Conservation (phyloP, 1,139 yeast genomes). For the Sugiyamaella pinicola region DNA sequence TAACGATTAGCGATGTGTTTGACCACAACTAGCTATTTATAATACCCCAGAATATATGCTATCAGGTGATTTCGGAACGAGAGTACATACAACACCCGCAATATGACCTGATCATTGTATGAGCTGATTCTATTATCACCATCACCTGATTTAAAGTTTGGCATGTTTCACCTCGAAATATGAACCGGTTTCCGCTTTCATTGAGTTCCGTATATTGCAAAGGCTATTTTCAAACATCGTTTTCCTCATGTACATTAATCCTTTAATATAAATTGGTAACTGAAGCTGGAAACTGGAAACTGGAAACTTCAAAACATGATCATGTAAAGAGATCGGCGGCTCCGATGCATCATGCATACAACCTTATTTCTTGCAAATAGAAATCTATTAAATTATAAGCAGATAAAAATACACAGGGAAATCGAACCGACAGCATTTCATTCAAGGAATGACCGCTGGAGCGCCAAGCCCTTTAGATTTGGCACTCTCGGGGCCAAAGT, state of each 20-base stretch:
- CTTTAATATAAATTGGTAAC: no score
- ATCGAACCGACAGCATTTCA: not conserved
- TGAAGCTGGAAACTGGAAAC: not conserved
- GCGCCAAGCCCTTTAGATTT: not conserved
- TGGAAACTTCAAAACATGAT: not conserved
- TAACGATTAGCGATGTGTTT: no score
- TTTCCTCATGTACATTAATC: no score
- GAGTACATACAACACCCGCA: no score
- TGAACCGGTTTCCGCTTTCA: not conserved
- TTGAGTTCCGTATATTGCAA: not conserved
- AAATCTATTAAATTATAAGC: slow-evolving; percentile 3
- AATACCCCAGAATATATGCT: no score
- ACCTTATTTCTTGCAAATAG: not conserved
- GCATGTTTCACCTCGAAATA: not conserved
- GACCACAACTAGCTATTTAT: no score
- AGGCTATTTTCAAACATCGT: no score
- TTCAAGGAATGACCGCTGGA: slow-evolving; percentile 17
- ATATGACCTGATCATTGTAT: not conserved
- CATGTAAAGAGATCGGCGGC: not conserved
- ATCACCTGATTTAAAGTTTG: not conserved
- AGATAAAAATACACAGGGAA: slow-evolving; percentile 3
- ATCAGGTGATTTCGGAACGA: not conserved
- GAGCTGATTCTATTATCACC: not conserved
- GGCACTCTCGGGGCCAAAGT: slow-evolving; percentile 32
- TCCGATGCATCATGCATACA: slow-evolving; percentile 3